A percentile compares a stretch with the other conserved stretches of the same genome.
phyloP scores from a whole-genome alignment of 495 filamentous ascomycete genomes.

The Sporormia fimetaria region DNA sequence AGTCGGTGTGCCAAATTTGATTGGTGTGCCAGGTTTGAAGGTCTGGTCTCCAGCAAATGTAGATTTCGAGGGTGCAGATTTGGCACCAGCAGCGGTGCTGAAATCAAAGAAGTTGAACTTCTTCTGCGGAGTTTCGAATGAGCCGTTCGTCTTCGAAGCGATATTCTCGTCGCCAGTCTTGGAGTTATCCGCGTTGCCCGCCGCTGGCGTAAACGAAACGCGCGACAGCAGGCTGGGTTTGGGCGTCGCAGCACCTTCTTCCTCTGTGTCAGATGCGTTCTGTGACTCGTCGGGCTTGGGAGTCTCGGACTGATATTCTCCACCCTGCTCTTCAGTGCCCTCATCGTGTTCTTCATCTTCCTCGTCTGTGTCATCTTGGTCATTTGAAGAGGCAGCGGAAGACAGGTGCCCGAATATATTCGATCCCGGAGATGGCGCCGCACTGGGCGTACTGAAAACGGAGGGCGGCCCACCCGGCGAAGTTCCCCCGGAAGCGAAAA shows the following conservation, averaged over 20 bases:
- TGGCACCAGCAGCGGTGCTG: background rate
- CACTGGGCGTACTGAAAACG: constrained; percentile 9
- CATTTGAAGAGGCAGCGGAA: constrained; percentile 5
- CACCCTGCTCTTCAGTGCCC: constrained; percentile 2
- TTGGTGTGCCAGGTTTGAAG: constrained; percentile 12
- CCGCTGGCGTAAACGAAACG: background rate
- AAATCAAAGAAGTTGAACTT: constrained; percentile 8
- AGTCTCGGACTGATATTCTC: constrained; percentile 1
- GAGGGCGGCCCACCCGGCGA: constrained; percentile 8
- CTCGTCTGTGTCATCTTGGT: constrained; percentile 7
- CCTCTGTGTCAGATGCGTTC: constrained; percentile 1
- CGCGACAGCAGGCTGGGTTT: constrained; percentile 4
- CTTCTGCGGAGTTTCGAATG: background rate
- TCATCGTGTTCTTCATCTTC: constrained; percentile 9
- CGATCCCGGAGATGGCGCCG: background rate
- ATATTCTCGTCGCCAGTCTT: background rate
- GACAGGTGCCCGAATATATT: constrained; percentile 23
- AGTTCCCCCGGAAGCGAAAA: too few species aligned
- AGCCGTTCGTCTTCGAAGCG: background rate
- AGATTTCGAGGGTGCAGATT: constrained; percentile 3
- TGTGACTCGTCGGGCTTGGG: background rate
- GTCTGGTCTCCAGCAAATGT: constrained; percentile 12
- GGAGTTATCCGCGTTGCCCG: background rate
- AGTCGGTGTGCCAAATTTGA: constrained; percentile 11
- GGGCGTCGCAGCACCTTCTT: constrained; percentile 1